phyloP scores from a whole-genome alignment of 2,329 filamentous ascomycete genomes.

The Penicillium sp. region DNA sequence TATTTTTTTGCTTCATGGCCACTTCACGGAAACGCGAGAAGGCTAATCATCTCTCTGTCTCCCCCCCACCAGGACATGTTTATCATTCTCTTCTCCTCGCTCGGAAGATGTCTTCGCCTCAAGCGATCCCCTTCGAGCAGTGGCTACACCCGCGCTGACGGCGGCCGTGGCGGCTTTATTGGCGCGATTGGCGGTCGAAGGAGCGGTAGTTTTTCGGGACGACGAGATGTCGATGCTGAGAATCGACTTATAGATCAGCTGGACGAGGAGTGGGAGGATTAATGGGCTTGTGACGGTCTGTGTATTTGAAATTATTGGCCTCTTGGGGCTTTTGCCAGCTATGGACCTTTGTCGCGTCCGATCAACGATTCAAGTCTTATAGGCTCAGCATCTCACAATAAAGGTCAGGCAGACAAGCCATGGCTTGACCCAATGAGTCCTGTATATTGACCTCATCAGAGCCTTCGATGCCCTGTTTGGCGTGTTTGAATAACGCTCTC shows the following conservation, averaged over 20 bases:
- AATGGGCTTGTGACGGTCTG: slow-evolving; percentile 2
- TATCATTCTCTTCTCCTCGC: slow-evolving; percentile 50
- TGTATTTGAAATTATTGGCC: background rate
- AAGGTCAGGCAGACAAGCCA: background rate
- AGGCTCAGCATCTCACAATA: background rate
- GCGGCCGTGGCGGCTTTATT: slow-evolving; percentile 33
- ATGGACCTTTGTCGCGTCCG: background rate
- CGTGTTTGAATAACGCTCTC: no score
- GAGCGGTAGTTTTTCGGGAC: slow-evolving; percentile 15
- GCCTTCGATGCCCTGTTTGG: no score
- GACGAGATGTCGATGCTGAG: slow-evolving; percentile 69
- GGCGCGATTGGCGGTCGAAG: slow-evolving; percentile 39
- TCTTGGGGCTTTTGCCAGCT: background rate
- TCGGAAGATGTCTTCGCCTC: slow-evolving; percentile 43
- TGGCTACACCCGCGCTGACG: slow-evolving; percentile 39
- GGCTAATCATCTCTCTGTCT: slow-evolving; percentile 15
- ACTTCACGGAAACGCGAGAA: background rate
- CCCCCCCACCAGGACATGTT: slow-evolving; percentile 46
- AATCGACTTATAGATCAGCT: slow-evolving; percentile 93
- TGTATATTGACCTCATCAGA: no score
- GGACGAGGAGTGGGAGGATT: slow-evolving; percentile 95
- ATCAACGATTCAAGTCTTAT: background rate
- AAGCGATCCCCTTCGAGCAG: slow-evolving; percentile 33
- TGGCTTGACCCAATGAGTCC: background rate
- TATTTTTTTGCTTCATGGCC: slow-evolving; percentile 6